Evolutionary conservation across 1,284 basidiomycete species (phyloP), one percentile per base, ranked within the genome.

Genomic region (Termitomyces sp.): DNA sequence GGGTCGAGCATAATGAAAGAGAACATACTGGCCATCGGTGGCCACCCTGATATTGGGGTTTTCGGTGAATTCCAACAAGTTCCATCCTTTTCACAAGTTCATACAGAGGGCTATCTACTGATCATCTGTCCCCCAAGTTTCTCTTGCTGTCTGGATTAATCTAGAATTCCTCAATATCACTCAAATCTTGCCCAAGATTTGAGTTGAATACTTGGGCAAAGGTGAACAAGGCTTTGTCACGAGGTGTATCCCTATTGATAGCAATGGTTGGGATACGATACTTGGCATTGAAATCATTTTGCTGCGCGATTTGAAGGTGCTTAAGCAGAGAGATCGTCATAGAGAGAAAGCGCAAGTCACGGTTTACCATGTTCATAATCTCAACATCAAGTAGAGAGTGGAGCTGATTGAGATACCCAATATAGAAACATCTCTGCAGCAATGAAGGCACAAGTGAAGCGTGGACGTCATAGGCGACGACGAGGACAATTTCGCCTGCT

Each of bases 161-260:
- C n/a, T n/a, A n/a, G n/a, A n/a, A n/a, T n/a, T n/a, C n/a, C n/a
- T n/a, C n/a, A n/a, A n/a, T n/a, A n/a, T n/a, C n/a, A n/a, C n/a
- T n/a, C n/a, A n/a, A n/a, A n/a, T n/a, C n/a, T n/a, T n/a, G n/a
- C n/a, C n/a, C n/a, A n/a, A n/a, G n/a, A n/a, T n/a, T n/a, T n/a
- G n/a, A n/a, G n/a, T n/a, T n/a, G n/a, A n/a, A n/a, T n/a, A n/a
- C n/a, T n/a, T n/a, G n/a, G n/a, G n/a, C n/a, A n/a, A n/a, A n/a
- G n/a, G n/a, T n/a, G n/a, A n/a, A n/a, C n/a, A 40, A 47, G n/a
- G 12, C 24, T 17, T 49, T 24, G 17, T 49, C 34, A 9, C 55
- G 33, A 0, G 64, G 61, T 70, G 49, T n/a, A n/a, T 70, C 66
- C 19, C 69, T 64, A 45, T 70, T 69, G 12, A 69, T 65, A 2